Conservation (phyloP, 108 stramenopile species). For the Nitzschia sp. region DNA sequence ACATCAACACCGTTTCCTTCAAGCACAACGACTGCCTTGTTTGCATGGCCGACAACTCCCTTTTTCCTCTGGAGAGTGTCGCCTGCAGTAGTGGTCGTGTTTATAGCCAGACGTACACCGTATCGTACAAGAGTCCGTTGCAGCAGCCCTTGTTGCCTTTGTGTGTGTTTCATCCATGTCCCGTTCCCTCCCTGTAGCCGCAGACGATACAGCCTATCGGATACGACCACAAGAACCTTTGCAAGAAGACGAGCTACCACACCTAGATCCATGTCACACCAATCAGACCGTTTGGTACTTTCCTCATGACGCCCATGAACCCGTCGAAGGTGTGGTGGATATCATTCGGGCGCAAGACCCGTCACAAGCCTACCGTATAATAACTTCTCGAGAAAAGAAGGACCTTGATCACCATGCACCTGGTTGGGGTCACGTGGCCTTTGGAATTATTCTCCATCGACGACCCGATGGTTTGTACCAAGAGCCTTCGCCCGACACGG, state of each 20-base stretch:
- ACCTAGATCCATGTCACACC: conserved; percentile 5
- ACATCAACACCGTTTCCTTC: no score
- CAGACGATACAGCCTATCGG: conserved; percentile 23
- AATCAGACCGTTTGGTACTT: conserved; percentile 8
- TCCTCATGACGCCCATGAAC: conserved; percentile 12
- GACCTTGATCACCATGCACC: conserved; percentile 32
- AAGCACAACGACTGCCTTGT: no score
- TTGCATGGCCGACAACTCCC: no score
- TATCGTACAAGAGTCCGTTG: no score
- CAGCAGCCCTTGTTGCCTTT: no score
- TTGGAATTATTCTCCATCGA: conserved; percentile 31
- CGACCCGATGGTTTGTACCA: conserved; percentile 31
- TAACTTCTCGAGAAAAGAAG: conserved; percentile 15
- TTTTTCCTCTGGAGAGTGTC: no score
- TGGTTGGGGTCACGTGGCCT: conserved; percentile 47
- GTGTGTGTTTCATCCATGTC: neutral
- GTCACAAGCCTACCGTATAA: conserved; percentile 29
- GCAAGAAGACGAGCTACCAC: conserved; percentile 4
- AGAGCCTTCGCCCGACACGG: conserved; percentile 20
- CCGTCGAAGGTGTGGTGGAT: conserved; percentile 3
- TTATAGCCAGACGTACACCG: no score
- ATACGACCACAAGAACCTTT: conserved; percentile 17
- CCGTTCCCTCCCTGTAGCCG: neutral
- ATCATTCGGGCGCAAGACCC: conserved; percentile 23
- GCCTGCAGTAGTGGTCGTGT: no score